These are phyloP conservation scores for Santalum album DNA, from an alignment of 164 flowering plant genomes.

Conservation along the genomic window DNA sequence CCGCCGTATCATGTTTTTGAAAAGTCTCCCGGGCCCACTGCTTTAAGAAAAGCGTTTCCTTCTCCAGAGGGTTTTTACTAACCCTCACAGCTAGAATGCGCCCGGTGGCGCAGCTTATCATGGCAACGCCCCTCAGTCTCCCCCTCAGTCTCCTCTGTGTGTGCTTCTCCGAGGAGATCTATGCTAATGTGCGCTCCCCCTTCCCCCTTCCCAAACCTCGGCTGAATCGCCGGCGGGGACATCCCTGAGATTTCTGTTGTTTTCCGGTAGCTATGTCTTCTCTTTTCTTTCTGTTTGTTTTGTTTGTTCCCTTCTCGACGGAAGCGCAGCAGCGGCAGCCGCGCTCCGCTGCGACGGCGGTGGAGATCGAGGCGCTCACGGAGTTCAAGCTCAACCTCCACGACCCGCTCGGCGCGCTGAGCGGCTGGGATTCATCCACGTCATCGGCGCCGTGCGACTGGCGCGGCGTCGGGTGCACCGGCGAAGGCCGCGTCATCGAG, in stretches of 20 bases:
- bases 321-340: constrained; percentile 7
- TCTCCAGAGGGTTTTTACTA: too few relatives aligned
- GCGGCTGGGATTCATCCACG: neutral
- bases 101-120: constrained; percentile 11
- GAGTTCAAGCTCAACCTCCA: neutral
- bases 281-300: constrained; percentile 3
- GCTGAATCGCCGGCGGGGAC: neutral
- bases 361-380: constrained; percentile 3
- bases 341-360: too few relatives aligned
- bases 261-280: neutral
- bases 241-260: neutral
- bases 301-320: constrained; percentile 8
- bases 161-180: neutral
- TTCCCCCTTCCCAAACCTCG: neutral
- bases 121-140: constrained; percentile 7
- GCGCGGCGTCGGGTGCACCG: constrained; percentile 14
- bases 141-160: constrained; percentile 4
- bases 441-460: constrained; percentile 14
- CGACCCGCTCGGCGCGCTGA: constrained; percentile 3
- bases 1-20: too few relatives aligned
- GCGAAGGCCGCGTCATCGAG: constrained; percentile 43
- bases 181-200: constrained; percentile 9
- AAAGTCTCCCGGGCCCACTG: too few relatives aligned
- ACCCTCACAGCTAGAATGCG: neutral
- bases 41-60: too few relatives aligned